Base-by-base conservation (phyloP, 129 eudicot species). In the Artemisia argyi region DNA sequence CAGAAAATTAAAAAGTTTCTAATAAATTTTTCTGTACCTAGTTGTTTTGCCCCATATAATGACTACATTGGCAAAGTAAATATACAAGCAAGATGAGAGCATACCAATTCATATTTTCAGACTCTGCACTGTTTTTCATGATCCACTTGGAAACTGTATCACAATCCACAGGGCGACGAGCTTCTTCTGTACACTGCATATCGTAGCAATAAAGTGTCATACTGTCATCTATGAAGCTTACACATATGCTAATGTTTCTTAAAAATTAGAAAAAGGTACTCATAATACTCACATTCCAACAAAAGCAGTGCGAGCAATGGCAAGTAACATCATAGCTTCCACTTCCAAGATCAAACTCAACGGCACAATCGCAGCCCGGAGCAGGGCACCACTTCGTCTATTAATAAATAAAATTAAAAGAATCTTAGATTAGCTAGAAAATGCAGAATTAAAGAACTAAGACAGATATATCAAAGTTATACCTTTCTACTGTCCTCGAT, bases 81-180 rank as follows among this genome's bases (percentile, higher is more conserved):
- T n/a, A n/a, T 26, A 56, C 39, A 56, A 35, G 39, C 7, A 19
- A 48, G 26, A 11, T 67, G 2, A 65, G 11, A n/a, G 18, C 8
- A 42, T 86, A 94, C 98, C 98, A 92, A 77, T 92, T 92, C 98
- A 92, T 92, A 77, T 92, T 92, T 82, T 92, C 98, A 44, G 98
- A 89, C 82, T 92, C 98, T 14, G 98, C 98, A 52, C 91, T 87
- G 75, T 92, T 92, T 76, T 92, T 92, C 85, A 92, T 71, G 54
- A 92, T 84, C 98, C 98, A 92, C 73, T 85, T 92, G 56, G 92
- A 79, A 76, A 89, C 98, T 44, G 96, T 92, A 30, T 80, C 94
- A 46, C 96, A 92, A 78, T 89, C 96, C 71, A 92, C 96, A 19
- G 98, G 98, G 14, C 98, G 95, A 82, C 89, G 98, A 73, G 98